Conservation (phyloP, 768 basidiomycete species). For the Butyriboletus loyo region DNA sequence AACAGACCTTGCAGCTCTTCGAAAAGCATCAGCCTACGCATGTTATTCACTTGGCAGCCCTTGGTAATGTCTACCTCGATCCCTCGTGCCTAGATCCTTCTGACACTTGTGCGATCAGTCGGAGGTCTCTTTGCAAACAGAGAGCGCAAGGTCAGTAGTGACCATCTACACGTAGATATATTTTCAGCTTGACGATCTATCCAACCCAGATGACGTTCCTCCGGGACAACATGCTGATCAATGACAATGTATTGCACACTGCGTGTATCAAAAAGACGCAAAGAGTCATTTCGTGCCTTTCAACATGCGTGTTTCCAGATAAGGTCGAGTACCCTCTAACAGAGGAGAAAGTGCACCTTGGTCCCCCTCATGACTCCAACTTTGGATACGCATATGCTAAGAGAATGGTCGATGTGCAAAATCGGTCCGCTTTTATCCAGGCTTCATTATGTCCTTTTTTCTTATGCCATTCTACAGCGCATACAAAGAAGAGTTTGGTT, state of each 20-base stretch:
- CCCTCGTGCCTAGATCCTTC: not conserved
- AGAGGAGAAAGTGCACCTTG: conserved; percentile 88
- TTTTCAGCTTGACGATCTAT: not conserved
- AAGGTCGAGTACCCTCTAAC: conserved; percentile 91
- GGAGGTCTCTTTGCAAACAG: conserved; percentile 96
- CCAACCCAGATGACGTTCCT: conserved; percentile 75
- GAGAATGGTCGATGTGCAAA: conserved; percentile 92
- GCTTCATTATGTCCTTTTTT: too few relatives aligned
- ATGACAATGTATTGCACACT: conserved; percentile 86
- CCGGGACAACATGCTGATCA: conserved; percentile 92
- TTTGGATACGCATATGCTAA: conserved; percentile 98
- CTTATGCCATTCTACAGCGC: conserved; percentile 49
- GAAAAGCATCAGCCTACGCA: conserved; percentile 93
- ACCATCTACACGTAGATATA: not conserved
- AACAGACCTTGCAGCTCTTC: conserved; percentile 68
- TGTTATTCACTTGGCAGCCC: conserved; percentile 94
- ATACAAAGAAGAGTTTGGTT: conserved; percentile 93
- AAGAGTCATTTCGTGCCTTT: conserved; percentile 93
- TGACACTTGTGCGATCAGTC: conserved; percentile 44
- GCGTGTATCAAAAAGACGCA: conserved; percentile 59
- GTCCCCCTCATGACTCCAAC: conserved; percentile 91
- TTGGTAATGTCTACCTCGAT: conserved; percentile 51
- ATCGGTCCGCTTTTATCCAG: conserved; percentile 58
- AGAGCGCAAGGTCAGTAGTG: conserved; percentile 71
- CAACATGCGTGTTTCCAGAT: conserved; percentile 97